Percentiles rank a stretch among this genome's conserved stretches.
phyloP scores from a whole-genome alignment of 1,284 basidiomycete genomes.

The Microbotryum intermedium region DNA sequence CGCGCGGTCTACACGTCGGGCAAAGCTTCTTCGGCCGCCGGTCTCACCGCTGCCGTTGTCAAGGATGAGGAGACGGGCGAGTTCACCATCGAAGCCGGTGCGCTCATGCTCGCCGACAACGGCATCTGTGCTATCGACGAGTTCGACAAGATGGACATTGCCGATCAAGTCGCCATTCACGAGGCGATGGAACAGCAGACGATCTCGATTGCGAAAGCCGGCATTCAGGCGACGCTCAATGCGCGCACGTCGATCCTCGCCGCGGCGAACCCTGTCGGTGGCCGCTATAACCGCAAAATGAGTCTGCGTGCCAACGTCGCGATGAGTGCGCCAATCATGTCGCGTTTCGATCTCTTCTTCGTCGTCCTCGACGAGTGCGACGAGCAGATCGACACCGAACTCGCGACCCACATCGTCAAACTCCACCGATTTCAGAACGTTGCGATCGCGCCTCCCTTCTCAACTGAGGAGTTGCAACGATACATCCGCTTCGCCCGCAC shows the following conservation, averaged over 20 bases:
- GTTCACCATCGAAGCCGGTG: conserved; percentile 98
- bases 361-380: conserved; percentile 98
- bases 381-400: conserved; percentile 81
- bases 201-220: conserved; percentile 97
- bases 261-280: conserved; percentile 93
- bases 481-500: conserved; percentile 96
- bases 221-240: conserved; percentile 96
- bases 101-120: conserved; percentile 98
- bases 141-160: conserved; percentile 99
- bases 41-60: conserved; percentile 96
- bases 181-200: conserved; percentile 99
- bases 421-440: conserved; percentile 93
- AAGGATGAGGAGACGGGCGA: conserved; percentile 98
- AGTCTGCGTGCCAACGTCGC: conserved; percentile 89
- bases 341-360: conserved; percentile 97
- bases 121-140: conserved; percentile 99
- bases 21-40: conserved; percentile 96
- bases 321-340: conserved; percentile 99
- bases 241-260: conserved; percentile 96
- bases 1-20: conserved; percentile 98
- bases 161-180: conserved; percentile 98
- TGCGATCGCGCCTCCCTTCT: conserved; percentile 91
- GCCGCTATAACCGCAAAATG: conserved; percentile 93
- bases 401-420: conserved; percentile 95
- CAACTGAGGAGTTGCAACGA: conserved; percentile 88